Base-by-base conservation (phyloP, 2,329 filamentous ascomycete species). In the Chaetothyriales sp. region DNA sequence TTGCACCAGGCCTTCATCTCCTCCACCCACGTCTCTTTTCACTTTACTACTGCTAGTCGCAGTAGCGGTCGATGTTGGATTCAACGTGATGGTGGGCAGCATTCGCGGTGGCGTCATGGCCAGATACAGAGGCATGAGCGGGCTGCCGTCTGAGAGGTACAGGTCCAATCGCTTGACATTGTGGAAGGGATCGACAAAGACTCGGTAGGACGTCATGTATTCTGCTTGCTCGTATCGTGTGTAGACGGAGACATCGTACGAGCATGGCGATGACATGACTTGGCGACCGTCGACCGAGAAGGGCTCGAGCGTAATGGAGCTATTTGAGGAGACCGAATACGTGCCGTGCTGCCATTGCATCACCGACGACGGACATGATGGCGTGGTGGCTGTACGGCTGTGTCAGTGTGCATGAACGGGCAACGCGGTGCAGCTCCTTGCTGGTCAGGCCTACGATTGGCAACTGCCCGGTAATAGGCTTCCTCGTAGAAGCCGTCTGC, bases 321-420 rank as follows among this genome's bases (percentile, higher is more conserved):
- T 79, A 61, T 84, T 77, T 18, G 68, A 60, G 44, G 73, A 69
- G 58, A 80, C 69, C 4, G 70, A 68, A 63, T 78, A 85, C 51
- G 66, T 78, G 44, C 83, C 83, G 63, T 87, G 83, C 63, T 87
- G 83, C 74, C 79, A 87, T 67, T 86, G 82, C 71, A 86, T 78
- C 47, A 86, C 75, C 7, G 77, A 80, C 50, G 73, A 72, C 1
- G 81, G 77, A 60, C 83, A 86, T 54, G 70, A 66, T 25, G 83
- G 83, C 13, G 74, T 69, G 46, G 69, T 66, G 44, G 81, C 81
- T 82, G 60, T 56, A 50, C 29, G 46, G 22, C 13, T 40, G 33
- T 40, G 33, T 40, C 10, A 40, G 33, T 40, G 4, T 40, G 13
- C 37, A 43, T 29, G 13, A 10, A 45, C 15, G 18, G 51, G 47